Evolutionary conservation across 2,329 filamentous ascomycete species (phyloP), one percentile per base, ranked within the genome.

Genomic region (Aurifilum marmelostoma): DNA sequence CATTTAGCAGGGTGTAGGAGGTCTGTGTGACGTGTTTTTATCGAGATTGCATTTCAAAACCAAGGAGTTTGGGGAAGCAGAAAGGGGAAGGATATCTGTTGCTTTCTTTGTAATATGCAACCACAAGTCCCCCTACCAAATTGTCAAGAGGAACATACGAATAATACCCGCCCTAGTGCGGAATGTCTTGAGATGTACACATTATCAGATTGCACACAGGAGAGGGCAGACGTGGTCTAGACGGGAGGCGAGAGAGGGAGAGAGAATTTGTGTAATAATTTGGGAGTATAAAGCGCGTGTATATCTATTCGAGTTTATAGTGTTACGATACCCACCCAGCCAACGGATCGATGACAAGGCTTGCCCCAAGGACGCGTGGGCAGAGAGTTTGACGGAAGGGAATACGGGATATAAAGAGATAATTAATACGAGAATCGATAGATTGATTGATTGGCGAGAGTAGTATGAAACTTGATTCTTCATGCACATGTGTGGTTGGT

Each of bases 1-100:
- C 66, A 67, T 67, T 37, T 32, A 37, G 32, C 56, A 37, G 56
- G 56, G 56, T 59, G 56, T 59, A 59, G 9, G 56, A 37, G 29
- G 56, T 34, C 18, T 18, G 56, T 59, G 32, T 47, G 21, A 47
- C 43, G 9, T n/a, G 9, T n/a, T 59, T 34, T 34, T 34, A 59
- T n/a, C 32, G 14, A 59, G 56, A 59, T 59, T 59, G 56, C 32
- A 59, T 59, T 16, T 32, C 32, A 34, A 21, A 9, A 47, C 0
- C 18, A 59, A n/a, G 56, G 29, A 37, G 56, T 59, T n/a, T 29
- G 18, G 43, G 43, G 7, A 6, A 8, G 41, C 3, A 18, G 43
- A 16, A 16, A n/a, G 43, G 16, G 18, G 29, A 37, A 14, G 29
- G n/a, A n/a, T n/a, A 37, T 29, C 5, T 59, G 16, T n/a, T 37